Percentiles rank a stretch among this genome's conserved stretches.
phyloP scores from a whole-genome alignment of 2,329 filamentous ascomycete species.

The Stachybotrys chlorohalonatus region DNA sequence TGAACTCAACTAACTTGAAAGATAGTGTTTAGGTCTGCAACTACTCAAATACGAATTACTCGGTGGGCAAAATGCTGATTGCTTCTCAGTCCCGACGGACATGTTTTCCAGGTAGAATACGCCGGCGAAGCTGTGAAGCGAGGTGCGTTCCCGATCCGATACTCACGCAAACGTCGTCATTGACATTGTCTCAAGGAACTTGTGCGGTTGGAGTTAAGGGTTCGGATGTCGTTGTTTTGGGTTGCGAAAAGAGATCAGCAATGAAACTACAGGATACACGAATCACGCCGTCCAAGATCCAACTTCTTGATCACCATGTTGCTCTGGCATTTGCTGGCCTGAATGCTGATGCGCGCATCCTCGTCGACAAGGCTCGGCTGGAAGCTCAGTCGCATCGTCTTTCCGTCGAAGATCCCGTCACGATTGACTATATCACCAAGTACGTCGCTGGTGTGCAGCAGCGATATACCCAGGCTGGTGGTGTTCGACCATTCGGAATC shows the following conservation, averaged over 20 bases:
- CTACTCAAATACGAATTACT: background rate
- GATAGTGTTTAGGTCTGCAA: conserved; percentile 71
- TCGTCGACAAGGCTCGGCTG: conserved; percentile 95
- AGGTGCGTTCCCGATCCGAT: conserved; percentile 47
- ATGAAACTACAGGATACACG: conserved; percentile 99
- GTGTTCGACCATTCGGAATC: conserved; percentile 97
- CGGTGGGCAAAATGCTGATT: conserved; percentile 29
- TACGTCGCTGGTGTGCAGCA: conserved; percentile 97
- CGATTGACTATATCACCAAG: conserved; percentile 99
- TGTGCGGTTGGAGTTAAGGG: conserved; percentile 98
- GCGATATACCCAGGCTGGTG: conserved; percentile 96
- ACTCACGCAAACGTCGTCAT: conserved; percentile 1
- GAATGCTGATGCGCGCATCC: conserved; percentile 94
- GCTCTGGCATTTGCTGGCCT: conserved; percentile 95
- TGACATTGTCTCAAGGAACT: conserved; percentile 53
- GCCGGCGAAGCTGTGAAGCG: conserved; percentile 96
- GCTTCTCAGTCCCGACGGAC: conserved; percentile 79
- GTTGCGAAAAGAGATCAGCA: conserved; percentile 96
- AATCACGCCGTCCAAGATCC: conserved; percentile 98
- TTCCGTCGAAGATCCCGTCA: conserved; percentile 94
- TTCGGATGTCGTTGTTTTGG: conserved; percentile 84
- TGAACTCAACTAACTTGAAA: conserved; percentile 35
- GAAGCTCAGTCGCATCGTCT: conserved; percentile 96
- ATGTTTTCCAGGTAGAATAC: conserved; percentile 99
- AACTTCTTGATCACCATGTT: conserved; percentile 89